Conservation (phyloP, 2,329 filamentous ascomycete species). For the Paracoccidioides brasiliensis region DNA sequence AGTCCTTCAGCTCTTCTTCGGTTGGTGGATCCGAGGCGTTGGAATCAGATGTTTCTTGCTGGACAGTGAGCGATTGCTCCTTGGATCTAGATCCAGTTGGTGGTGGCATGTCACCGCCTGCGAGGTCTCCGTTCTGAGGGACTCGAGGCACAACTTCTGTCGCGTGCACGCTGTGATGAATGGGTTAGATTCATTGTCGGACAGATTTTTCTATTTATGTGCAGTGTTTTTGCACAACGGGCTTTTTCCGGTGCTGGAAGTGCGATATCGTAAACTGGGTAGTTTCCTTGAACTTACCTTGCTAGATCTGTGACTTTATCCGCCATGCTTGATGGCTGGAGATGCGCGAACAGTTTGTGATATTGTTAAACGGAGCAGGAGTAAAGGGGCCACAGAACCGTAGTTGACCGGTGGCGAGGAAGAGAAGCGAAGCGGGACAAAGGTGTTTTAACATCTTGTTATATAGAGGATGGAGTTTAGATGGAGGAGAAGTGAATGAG, state of each 20-base stretch:
- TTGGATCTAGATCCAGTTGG: not conserved
- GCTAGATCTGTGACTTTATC: not conserved
- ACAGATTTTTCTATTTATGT: too few species aligned
- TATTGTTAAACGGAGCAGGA: too few species aligned
- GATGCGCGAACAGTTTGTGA: slow-evolving; percentile 1
- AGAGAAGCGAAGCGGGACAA: too few species aligned
- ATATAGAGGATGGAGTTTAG: too few species aligned
- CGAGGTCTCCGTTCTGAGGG: not conserved
- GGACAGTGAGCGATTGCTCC: not conserved
- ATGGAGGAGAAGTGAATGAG: too few species aligned
- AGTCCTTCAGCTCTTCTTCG: slow-evolving; percentile 35
- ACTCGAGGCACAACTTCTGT: not conserved
- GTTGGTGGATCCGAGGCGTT: slow-evolving; percentile 30
- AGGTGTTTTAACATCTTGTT: too few species aligned
- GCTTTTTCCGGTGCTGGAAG: too few species aligned
- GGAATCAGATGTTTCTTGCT: not conserved
- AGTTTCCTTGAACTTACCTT: not conserved
- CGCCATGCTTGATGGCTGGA: slow-evolving; percentile 14
- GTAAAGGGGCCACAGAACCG: too few species aligned
- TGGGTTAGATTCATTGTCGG: too few species aligned
- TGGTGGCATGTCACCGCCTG: not conserved
- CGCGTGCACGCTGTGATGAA: not conserved
- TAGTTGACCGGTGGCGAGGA: too few species aligned
- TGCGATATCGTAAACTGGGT: not conserved
- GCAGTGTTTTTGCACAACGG: too few species aligned